A percentile compares a stretch with the other conserved stretches of the same genome.
Evolutionary conservation across 2,329 filamentous ascomycete species (phyloP).

Genomic region (Alternaria triticimaculans): DNA sequence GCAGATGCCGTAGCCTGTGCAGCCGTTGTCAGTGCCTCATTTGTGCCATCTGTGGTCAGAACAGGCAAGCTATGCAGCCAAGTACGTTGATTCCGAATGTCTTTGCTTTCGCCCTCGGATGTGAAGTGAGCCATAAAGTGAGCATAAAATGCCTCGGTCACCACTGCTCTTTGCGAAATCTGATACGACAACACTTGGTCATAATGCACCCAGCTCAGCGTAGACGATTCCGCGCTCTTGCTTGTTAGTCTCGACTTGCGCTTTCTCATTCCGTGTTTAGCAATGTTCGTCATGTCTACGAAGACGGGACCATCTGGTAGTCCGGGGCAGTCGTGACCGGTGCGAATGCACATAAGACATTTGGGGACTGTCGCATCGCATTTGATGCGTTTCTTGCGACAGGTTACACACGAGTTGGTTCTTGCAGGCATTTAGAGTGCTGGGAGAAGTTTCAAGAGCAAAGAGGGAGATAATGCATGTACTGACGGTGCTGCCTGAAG

Average conservation of each 20-base stretch:
- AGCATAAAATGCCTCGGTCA: conserved; percentile 37
- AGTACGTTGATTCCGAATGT: conserved; percentile 31
- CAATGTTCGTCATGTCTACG: conserved; percentile 36
- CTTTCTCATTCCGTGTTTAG: conserved; percentile 24
- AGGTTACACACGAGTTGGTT: conserved; percentile 36
- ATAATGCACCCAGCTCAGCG: not conserved
- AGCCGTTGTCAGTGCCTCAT: conserved; percentile 32
- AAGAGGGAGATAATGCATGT: not conserved
- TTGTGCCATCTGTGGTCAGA: conserved; percentile 30
- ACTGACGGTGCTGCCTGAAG: not conserved
- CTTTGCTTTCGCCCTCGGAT: conserved; percentile 28
- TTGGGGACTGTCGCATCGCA: conserved; percentile 41
- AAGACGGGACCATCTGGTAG: conserved; percentile 35
- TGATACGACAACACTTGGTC: conserved; percentile 4
- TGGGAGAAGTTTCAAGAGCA: too few species aligned
- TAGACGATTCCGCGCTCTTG: not conserved
- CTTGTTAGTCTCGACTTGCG: not conserved
- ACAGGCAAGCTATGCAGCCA: conserved; percentile 39
- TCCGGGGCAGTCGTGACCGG: conserved; percentile 33
- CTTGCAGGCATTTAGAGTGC: conserved; percentile 28
- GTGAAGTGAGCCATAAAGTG: conserved; percentile 39
- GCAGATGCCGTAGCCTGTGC: conserved; percentile 37
- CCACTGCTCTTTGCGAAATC: conserved; percentile 21
- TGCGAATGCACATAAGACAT: conserved; percentile 39
- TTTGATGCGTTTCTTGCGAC: conserved; percentile 42